Percentiles rank a stretch among this genome's conserved stretches.
These are phyloP conservation scores for Thoreauomyces humboldtii DNA, from an alignment of 192 early-diverging fungal genomes.

Conservation along the genomic window DNA sequence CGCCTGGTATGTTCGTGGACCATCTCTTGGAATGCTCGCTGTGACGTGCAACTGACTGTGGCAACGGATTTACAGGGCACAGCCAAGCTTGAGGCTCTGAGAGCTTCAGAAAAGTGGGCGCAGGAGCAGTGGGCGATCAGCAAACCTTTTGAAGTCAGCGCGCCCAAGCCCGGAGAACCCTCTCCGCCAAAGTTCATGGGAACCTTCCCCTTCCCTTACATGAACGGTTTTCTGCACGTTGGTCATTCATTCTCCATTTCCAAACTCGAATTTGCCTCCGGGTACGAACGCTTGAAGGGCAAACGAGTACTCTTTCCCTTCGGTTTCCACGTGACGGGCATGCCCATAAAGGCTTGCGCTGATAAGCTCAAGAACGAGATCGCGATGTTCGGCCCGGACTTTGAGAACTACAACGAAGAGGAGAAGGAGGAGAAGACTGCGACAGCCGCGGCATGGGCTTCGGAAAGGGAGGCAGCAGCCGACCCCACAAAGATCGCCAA, in stretches of 20 bases:
- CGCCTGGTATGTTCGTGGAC: not conserved
- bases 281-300: constrained; percentile 91
- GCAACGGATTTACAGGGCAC: constrained; percentile 10
- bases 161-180: constrained; percentile 66
- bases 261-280: constrained; percentile 93
- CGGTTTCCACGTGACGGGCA: constrained; percentile 98
- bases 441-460: not conserved
- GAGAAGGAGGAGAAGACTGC: constrained; percentile 5
- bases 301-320: constrained; percentile 91
- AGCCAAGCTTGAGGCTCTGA: constrained; percentile 21
- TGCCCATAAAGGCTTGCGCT: constrained; percentile 97
- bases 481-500: constrained; percentile 63
- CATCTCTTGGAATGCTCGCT: not conserved
- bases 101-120: constrained; percentile 17
- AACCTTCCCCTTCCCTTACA: constrained; percentile 97
- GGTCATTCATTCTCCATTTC: constrained; percentile 96
- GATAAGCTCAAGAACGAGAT: constrained; percentile 84
- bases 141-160: constrained; percentile 81
- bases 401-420: constrained; percentile 51
- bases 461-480: constrained; percentile 36
- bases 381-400: constrained; percentile 77
- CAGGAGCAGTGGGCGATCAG: constrained; percentile 77
- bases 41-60: not conserved
- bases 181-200: constrained; percentile 85
- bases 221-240: constrained; percentile 78